phyloP scores from a whole-genome alignment of 169 alveolate genomes.

The Eimeria maxima region DNA sequence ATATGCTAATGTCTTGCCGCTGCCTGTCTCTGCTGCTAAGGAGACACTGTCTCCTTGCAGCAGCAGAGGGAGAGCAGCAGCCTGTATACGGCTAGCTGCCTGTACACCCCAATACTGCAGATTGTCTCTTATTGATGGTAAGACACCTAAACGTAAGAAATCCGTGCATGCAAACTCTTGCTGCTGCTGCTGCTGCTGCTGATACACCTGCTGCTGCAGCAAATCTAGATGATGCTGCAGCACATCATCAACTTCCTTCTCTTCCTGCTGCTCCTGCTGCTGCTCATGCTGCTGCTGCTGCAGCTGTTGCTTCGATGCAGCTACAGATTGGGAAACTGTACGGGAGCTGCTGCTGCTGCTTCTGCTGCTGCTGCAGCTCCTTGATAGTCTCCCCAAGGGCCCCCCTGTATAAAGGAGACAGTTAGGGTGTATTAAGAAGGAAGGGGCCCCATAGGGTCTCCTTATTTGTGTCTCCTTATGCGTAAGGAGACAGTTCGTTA shows the following conservation, averaged over 20 bases:
- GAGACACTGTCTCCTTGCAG: background rate
- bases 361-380: background rate
- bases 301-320: no score
- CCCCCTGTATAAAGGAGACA: background rate
- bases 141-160: background rate
- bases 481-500: no score
- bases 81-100: background rate
- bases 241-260: no score
- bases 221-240: background rate
- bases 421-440: no score
- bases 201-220: slow-evolving; percentile 3
- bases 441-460: no score
- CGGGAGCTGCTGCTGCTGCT: no score
- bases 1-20: slow-evolving; percentile 14
- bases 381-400: background rate
- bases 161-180: background rate
- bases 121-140: background rate
- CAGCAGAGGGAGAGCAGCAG: slow-evolving; percentile 44
- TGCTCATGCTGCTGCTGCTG: no score
- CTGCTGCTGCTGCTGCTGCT: slow-evolving; percentile 62
- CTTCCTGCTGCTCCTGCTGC: no score
- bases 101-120: background rate
- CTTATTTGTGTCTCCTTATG: background rate
- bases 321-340: no score
- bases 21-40: slow-evolving; percentile 19